These are phyloP conservation scores for Olyra latifolia DNA, from an alignment of 176 grass and related monocot genomes.

Conservation along the genomic window DNA sequence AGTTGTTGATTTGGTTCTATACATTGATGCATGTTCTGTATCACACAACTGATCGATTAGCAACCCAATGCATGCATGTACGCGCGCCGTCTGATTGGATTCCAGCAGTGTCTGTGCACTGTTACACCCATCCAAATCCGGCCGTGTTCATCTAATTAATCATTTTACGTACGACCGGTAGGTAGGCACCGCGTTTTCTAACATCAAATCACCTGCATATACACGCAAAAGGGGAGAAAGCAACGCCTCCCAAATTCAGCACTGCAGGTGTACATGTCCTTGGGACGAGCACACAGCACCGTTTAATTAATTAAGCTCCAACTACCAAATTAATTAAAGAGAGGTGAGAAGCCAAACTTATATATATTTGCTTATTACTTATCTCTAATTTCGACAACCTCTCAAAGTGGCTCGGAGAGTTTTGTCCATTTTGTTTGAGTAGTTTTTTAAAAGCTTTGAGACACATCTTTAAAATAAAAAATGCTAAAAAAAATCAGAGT, in stretches of 20 bases:
- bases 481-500: too few species aligned
- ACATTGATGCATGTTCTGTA: not conserved
- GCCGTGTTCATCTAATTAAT: not conserved
- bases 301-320: not conserved
- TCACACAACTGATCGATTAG: not conserved
- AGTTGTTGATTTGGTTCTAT: not conserved
- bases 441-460: too few species aligned
- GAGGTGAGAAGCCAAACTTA: not conserved
- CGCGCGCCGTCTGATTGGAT: not conserved
- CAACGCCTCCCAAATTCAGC: not conserved
- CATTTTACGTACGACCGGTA: not conserved
- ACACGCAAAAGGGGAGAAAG: not conserved
- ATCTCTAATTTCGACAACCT: too few species aligned
- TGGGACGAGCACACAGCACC: not conserved
- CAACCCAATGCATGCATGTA: not conserved
- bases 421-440: too few species aligned
- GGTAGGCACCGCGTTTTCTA: not conserved
- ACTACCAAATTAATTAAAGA: not conserved
- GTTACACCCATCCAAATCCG: not conserved
- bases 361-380: not conserved
- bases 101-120: not conserved
- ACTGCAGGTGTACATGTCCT: not conserved
- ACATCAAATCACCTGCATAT: not conserved
- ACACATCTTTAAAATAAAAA: too few species aligned
- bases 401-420: too few species aligned